These are phyloP conservation scores for Trichothecium sympodiale DNA, from an alignment of 2,329 filamentous ascomycete species.

Conservation along the genomic window DNA sequence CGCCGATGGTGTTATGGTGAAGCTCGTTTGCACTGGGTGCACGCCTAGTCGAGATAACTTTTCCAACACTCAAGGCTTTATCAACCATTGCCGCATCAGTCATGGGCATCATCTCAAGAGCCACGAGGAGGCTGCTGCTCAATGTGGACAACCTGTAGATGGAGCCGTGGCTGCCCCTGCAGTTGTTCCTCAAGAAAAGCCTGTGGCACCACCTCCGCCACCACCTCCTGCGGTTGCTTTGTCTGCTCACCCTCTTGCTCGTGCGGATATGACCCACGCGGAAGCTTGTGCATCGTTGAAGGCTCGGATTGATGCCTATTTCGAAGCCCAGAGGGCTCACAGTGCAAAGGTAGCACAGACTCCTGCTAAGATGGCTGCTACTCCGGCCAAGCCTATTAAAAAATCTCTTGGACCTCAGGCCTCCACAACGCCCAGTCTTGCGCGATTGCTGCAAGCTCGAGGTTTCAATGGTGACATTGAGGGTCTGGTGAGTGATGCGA, in stretches of 20 bases:
- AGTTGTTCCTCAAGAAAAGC: conserved; percentile 11
- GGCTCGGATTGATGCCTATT: conserved; percentile 34
- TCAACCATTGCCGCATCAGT: conserved; percentile 96
- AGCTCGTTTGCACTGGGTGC: conserved; percentile 83
- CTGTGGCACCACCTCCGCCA: conserved; percentile 5
- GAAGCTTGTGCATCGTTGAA: conserved; percentile 33
- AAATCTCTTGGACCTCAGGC: conserved; percentile 30
- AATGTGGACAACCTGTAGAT: conserved; percentile 76
- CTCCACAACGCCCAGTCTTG: conserved; percentile 55
- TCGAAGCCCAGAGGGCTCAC: conserved; percentile 15
- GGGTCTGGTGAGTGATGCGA: conserved; percentile 48
- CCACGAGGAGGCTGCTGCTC: conserved; percentile 84
- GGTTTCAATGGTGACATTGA: conserved; percentile 51
- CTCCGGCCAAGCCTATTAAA: conserved; percentile 7
- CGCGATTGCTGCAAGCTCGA: conserved; percentile 49
- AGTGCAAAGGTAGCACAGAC: not conserved
- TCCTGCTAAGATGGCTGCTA: not conserved
- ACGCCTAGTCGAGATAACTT: conserved; percentile 66
- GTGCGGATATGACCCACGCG: conserved; percentile 34
- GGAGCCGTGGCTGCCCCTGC: conserved; percentile 10
- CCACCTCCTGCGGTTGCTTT: conserved; percentile 8
- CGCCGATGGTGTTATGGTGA: conserved; percentile 76
- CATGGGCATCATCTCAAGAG: conserved; percentile 91
- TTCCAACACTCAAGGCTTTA: conserved; percentile 95
- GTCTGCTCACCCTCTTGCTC: conserved; percentile 19